Evolutionary conservation across 2,329 filamentous ascomycete species (phyloP), one percentile per base, ranked within the genome.

Genomic region (Exophiala xenobiotica): DNA sequence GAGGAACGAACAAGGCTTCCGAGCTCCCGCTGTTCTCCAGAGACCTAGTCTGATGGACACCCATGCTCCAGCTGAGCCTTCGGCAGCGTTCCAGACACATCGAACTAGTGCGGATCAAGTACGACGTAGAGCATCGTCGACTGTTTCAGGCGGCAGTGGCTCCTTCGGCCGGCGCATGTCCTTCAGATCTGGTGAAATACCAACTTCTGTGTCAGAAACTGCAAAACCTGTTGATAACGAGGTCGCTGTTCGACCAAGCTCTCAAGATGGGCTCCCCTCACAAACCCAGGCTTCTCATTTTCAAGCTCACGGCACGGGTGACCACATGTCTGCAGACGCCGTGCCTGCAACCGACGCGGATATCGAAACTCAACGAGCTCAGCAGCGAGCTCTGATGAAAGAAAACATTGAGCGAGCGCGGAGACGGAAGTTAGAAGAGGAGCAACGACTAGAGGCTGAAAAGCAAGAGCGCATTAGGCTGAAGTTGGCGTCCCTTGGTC

Each of bases 121-220:
- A 53, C 83, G 90, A 59, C 83, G 90, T 55, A 85, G 92, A 57
- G 87, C 87, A 51, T 96, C 92, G 12, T 97, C 92, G 2, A 95
- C 90, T 64, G 86, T 95, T 33, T 96, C 91, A 67, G 90, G 89
- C 49, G 88, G 87, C 53, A 95, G 90, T 67, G 86, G 86, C 54
- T 78, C 81, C 29, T 81, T 84, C 58, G 78, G 79, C 61, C 80
- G 86, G 60, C 82, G 86, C 26, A 78, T 79, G 73, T 84, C 81
- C 1, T 73, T 78, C 59, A 73, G 74, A 56, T 74, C 74, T 56
- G 67, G 70, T 50, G 74, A 74, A 46, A 68, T 71, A 26, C 63
- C 68, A 6, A 62, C 67, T n/a, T 67, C 70, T 44, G 61, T 64
- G 9, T 63, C 67, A 45, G 74, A 76, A 42, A 61, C 47, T 6